Evolutionary conservation across 371 early-diverging fungal species (phyloP).

Genomic region (Mucor mucedo): DNA sequence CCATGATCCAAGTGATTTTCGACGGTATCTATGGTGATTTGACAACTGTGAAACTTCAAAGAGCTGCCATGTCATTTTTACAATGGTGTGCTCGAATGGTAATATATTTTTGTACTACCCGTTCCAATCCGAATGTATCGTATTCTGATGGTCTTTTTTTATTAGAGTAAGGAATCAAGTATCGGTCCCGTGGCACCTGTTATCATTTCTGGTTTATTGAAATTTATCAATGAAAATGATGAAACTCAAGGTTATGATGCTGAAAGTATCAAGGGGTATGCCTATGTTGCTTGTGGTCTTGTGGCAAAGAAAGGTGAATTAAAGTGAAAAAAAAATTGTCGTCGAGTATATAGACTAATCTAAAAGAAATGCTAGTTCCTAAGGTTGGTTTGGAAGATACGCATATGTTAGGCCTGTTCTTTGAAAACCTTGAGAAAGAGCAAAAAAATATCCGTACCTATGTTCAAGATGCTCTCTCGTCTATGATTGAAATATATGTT

Average conservation of each 20-base stretch:
- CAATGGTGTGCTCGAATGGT: conserved; percentile 90
- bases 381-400: conserved; percentile 64
- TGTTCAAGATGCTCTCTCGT: conserved; percentile 82
- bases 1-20: conserved; percentile 75
- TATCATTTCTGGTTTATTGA: conserved; percentile 74
- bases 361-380: conserved; percentile 55
- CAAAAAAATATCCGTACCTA: conserved; percentile 71
- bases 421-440: conserved; percentile 71
- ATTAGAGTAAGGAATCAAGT: conserved; percentile 46
- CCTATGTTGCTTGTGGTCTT: conserved; percentile 82
- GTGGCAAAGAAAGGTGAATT: conserved; percentile 71
- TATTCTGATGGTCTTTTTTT: neutral
- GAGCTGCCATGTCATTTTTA: conserved; percentile 80
- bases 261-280: conserved; percentile 81
- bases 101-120: neutral
- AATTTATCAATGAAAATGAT: conserved; percentile 67
- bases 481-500: conserved; percentile 77
- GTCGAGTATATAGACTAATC: neutral
- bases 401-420: conserved; percentile 66
- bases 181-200: conserved; percentile 72
- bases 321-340: conserved; percentile 1
- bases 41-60: conserved; percentile 68
- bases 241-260: conserved; percentile 51
- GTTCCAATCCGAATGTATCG: neutral
- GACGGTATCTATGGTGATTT: conserved; percentile 77